phyloP scores from a whole-genome alignment of 495 filamentous ascomycete species.

The Copromyces sp. region DNA sequence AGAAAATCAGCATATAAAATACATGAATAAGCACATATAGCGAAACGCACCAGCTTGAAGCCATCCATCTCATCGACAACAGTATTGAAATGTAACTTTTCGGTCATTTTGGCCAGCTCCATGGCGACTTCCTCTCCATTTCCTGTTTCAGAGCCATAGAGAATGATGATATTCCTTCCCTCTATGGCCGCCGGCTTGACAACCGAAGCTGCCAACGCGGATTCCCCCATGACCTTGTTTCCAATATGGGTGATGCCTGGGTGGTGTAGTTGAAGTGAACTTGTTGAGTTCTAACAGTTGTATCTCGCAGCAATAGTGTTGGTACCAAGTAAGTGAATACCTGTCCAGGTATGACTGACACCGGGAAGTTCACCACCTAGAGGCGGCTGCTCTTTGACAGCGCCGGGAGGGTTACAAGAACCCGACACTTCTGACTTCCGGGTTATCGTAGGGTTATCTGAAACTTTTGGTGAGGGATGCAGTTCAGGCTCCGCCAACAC shows the following conservation, averaged over 20 bases:
- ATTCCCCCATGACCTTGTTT: conserved; percentile 5
- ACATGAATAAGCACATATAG: conserved; percentile 15
- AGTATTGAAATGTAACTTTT: conserved; percentile 68
- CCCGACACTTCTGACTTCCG: background rate
- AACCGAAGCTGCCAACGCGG: background rate
- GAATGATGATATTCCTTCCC: conserved; percentile 57
- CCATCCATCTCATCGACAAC: conserved; percentile 65
- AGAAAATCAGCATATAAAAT: conserved; percentile 21
- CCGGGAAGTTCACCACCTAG: background rate
- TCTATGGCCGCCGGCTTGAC: conserved; percentile 11
- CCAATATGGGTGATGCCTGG: background rate
- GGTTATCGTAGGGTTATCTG: background rate
- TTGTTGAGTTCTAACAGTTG: background rate
- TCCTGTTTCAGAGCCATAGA: conserved; percentile 92
- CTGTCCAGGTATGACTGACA: background rate
- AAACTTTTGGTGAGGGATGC: background rate
- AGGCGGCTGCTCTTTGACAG: background rate
- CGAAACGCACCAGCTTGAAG: conserved; percentile 57
- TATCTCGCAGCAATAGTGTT: background rate
- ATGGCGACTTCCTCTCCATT: conserved; percentile 83
- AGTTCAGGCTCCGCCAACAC: background rate
- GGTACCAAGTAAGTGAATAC: background rate
- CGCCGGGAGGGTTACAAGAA: background rate
- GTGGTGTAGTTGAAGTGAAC: background rate
- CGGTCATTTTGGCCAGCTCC: conserved; percentile 61